A percentile compares a stretch with the other conserved stretches of the same genome.
These are phyloP conservation scores for Capsicum chinense DNA, from an alignment of 257 asterid genomes.

Conservation along the genomic window DNA sequence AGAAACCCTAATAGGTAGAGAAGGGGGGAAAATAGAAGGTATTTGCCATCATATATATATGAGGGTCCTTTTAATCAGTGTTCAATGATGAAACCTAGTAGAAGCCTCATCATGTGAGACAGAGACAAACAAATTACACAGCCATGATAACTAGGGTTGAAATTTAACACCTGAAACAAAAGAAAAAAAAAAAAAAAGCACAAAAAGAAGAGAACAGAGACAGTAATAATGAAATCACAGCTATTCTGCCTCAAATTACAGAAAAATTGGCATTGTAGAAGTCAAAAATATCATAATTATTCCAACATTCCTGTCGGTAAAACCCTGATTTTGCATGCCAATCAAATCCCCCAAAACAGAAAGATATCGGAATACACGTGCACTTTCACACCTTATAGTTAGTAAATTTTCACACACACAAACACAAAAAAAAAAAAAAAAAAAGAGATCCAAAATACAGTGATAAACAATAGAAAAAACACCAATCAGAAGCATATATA, in stretches of 20 bases:
- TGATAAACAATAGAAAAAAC: neutral
- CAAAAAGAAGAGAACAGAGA: neutral
- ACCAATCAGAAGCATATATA: no score
- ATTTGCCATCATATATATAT: neutral
- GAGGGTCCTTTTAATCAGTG: neutral
- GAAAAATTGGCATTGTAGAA: neutral
- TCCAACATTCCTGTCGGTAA: constrained; percentile 23
- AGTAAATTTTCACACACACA: neutral
- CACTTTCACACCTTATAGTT: neutral
- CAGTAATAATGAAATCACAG: constrained; percentile 23
- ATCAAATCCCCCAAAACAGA: neutral
- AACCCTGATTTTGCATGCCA: constrained; percentile 13
- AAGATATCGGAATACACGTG: neutral
- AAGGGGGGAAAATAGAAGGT: neutral
- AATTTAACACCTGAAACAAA: neutral
- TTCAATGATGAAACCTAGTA: constrained; percentile 15
- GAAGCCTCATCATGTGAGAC: neutral
- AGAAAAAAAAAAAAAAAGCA: neutral
- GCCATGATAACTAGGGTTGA: constrained; percentile 26
- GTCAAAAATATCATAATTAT: constrained; percentile 3
- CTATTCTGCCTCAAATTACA: constrained; percentile 11
- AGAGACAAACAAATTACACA: constrained; percentile 26
- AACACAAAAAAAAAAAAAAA: neutral
- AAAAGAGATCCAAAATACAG: neutral
- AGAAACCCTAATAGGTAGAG: constrained; percentile 14